Evolutionary conservation across 129 eudicot genomes (phyloP).

Genomic region (Centella asiatica): DNA sequence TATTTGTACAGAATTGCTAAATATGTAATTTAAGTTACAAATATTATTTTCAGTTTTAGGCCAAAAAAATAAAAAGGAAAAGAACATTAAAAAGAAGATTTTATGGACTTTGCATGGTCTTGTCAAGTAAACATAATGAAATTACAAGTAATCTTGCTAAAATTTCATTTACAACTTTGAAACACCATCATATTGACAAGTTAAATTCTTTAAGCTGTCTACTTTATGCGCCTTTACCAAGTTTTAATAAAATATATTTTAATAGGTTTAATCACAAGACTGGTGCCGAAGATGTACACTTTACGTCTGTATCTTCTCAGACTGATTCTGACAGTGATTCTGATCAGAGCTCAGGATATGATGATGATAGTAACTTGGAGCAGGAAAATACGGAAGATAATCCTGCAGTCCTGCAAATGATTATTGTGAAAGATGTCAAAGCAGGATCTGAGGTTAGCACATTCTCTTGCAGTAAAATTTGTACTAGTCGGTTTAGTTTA

Average conservation of each 20-base stretch:
- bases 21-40: too few relatives aligned
- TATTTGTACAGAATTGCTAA: too few relatives aligned
- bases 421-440: slow-evolving; percentile 79
- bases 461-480: neutral
- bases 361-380: slow-evolving; percentile 9
- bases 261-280: slow-evolving; percentile 90
- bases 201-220: neutral
- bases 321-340: slow-evolving; percentile 41
- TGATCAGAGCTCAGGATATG: slow-evolving; percentile 14
- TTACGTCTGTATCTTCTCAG: slow-evolving; percentile 48
- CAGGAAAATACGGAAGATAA: slow-evolving; percentile 27
- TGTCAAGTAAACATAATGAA: too few relatives aligned
- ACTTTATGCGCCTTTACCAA: neutral
- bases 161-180: too few relatives aligned
- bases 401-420: slow-evolving; percentile 59
- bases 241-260: neutral
- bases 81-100: too few relatives aligned
- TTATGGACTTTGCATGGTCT: neutral
- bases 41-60: too few relatives aligned
- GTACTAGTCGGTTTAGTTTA: neutral
- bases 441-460: slow-evolving; percentile 72
- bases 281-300: slow-evolving; percentile 83
- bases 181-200: neutral
- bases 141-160: too few relatives aligned
- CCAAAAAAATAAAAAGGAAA: too few relatives aligned